Conservation (phyloP, 2,329 filamentous ascomycete species). For the Colletotrichum destructivum region DNA sequence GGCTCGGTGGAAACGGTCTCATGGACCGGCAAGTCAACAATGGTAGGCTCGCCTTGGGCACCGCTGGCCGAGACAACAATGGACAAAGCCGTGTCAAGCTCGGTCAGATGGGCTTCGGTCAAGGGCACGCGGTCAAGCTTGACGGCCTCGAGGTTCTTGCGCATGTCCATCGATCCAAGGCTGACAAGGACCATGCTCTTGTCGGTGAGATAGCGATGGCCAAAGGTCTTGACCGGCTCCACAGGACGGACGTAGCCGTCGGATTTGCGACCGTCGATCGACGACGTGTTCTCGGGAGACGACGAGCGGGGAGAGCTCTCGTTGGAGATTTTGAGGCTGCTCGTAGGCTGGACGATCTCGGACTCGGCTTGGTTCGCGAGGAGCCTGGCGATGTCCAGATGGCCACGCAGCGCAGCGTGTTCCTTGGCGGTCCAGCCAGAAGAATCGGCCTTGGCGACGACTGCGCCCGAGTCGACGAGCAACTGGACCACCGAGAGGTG, state of each 20-base stretch:
- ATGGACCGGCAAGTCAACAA: conserved; percentile 93
- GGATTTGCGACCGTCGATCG: conserved; percentile 73
- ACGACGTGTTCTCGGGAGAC: conserved; percentile 59
- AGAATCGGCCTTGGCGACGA: conserved; percentile 81
- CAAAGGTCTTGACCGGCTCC: conserved; percentile 94
- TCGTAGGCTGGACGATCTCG: conserved; percentile 41
- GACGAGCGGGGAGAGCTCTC: conserved; percentile 39
- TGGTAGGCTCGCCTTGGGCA: conserved; percentile 87
- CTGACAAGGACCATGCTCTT: conserved; percentile 93
- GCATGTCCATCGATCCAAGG: conserved; percentile 93
- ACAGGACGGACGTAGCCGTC: conserved; percentile 66
- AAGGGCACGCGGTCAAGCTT: conserved; percentile 91
- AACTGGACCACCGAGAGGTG: conserved; percentile 82
- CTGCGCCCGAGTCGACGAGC: conserved; percentile 83
- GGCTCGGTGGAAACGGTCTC: conserved; percentile 96
- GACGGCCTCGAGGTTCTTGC: conserved; percentile 85
- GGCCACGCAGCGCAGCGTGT: conserved; percentile 90
- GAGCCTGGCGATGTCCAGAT: conserved; percentile 83
- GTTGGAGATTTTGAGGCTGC: conserved; percentile 48
- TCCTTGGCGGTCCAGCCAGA: conserved; percentile 97
- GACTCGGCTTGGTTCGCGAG: conserved; percentile 69
- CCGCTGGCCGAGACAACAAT: conserved; percentile 90
- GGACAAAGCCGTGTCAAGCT: conserved; percentile 94
- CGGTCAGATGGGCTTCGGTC: conserved; percentile 89
- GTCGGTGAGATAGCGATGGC: conserved; percentile 92